Base-by-base conservation (phyloP, 176 grass and related monocot genomes). In the Cenchrus purpureus region DNA sequence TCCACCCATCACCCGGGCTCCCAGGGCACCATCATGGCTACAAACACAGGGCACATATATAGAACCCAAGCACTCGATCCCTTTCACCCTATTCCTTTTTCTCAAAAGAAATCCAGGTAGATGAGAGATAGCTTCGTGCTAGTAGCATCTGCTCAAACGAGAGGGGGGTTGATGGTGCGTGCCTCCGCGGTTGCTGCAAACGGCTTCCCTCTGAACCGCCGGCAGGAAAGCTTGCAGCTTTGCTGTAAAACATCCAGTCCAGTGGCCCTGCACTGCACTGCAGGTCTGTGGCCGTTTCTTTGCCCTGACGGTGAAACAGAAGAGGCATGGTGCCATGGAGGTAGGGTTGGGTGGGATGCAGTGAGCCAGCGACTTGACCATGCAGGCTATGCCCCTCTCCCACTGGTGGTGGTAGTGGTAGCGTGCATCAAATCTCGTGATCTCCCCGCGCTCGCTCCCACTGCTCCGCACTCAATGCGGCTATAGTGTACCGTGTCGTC, bases 391-490 rank as follows among this genome's bases (percentile, higher is more conserved):
- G 55, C 79, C 61, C 8, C 43, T 62, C 54, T 52, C 22, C 22
- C 22, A 25, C 22, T 50, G 7, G 55, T 53, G 6, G 52, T 53
- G 22, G 46, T 50, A 31, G 48, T n/a, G 57, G 20, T 61, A n/a
- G 58, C 20, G 20, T 11, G 56, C 43, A 77, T 60, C 61, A 59
- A 31, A 76, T 77, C 79, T 69, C 72, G 72, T 87, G 86, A 87
- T 68, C 59, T 5, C 22, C 59, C 49, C 22, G 4, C 25, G 14
- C 51, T 13, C 28, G 12, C 31, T 79, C 54, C 54, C 22, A 44
- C 75, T 64, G 76, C 76, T 50, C 51, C 19, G 53, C 78, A 87
- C 52, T 81, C 42, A 81, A 87, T 75, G 77, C 66, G 45, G 12
- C 73, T 56, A 55, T 45, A 45, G 48, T 43, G 65, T 56, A 8